Evolutionary conservation across 2,329 filamentous ascomycete species (phyloP).

Genomic region (Ascosphaera aggregata): DNA sequence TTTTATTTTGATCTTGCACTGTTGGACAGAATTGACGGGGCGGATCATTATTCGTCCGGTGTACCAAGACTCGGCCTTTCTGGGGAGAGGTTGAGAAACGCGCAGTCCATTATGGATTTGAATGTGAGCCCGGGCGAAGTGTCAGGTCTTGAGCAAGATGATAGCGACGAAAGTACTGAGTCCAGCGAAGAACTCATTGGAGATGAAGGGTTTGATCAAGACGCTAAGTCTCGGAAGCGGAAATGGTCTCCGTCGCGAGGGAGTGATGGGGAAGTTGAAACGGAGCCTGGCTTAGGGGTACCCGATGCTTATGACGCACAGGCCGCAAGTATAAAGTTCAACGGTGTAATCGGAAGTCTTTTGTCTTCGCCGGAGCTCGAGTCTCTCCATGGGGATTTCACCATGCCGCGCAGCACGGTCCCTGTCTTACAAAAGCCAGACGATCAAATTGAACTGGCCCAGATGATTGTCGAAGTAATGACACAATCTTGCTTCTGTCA

Average conservation of each 20-base stretch:
- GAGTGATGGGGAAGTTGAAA: too few relatives aligned
- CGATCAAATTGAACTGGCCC: conserved; percentile 16
- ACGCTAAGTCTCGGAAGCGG: background rate
- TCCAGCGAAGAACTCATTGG: too few relatives aligned
- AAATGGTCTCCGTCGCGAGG: background rate
- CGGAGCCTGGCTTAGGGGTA: too few relatives aligned
- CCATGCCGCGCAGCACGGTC: conserved; percentile 7
- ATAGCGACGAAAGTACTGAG: conserved; percentile 4
- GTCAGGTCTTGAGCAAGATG: too few relatives aligned
- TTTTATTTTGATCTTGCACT: conserved; percentile 16
- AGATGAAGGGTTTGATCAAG: conserved; percentile 13
- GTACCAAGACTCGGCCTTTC: conserved; percentile 20
- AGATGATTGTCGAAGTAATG: conserved; percentile 20
- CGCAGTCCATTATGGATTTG: too few relatives aligned
- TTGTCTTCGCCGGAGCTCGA: conserved; percentile 18
- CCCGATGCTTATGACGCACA: too few relatives aligned
- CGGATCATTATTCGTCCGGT: conserved; percentile 5
- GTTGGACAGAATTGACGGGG: conserved; percentile 1
- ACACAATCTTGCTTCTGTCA: conserved; percentile 22
- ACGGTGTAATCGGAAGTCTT: conserved; percentile 10
- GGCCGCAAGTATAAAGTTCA: background rate
- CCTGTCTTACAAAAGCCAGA: conserved; percentile 15
- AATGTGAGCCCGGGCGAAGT: too few relatives aligned
- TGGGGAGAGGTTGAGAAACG: conserved; percentile 6
- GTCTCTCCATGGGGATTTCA: conserved; percentile 18